Conservation (phyloP, 106 monocot genomes). For the Dioscorea alata region DNA sequence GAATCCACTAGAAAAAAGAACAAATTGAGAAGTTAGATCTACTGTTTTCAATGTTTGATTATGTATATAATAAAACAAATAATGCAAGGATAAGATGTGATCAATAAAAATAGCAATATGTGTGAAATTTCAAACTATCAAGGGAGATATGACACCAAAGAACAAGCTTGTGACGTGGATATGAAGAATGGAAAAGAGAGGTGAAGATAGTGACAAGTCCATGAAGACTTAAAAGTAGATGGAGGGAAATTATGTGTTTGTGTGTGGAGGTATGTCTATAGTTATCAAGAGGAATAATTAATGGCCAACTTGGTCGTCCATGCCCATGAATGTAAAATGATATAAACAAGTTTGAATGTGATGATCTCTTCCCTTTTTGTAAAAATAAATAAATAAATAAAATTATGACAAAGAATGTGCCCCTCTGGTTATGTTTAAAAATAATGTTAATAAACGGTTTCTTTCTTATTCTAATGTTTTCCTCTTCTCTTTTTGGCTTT, state of each 20-base stretch:
- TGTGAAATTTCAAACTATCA: too few relatives aligned
- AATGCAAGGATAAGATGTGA: not conserved
- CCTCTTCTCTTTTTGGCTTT: too few relatives aligned
- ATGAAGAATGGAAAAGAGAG: not conserved
- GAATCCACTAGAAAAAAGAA: not conserved
- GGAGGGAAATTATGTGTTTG: not conserved
- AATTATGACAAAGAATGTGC: too few relatives aligned
- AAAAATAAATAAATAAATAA: too few relatives aligned
- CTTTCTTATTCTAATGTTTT: too few relatives aligned
- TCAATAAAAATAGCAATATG: too few relatives aligned
- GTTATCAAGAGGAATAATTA: not conserved
- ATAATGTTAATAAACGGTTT: too few relatives aligned
- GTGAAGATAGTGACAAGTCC: slow-evolving; percentile 2
- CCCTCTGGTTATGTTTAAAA: too few relatives aligned
- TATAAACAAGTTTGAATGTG: too few relatives aligned
- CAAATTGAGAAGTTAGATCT: not conserved
- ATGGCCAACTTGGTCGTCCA: not conserved
- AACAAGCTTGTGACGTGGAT: not conserved
- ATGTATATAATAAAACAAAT: not conserved
- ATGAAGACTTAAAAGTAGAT: not conserved
- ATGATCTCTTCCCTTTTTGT: too few relatives aligned
- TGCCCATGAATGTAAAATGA: not conserved
- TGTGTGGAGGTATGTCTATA: not conserved
- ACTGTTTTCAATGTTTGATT: not conserved
- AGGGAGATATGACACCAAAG: too few relatives aligned